Percentiles rank a stretch among this genome's conserved stretches.
These are phyloP conservation scores for Fusarium aywerte DNA, from an alignment of 2,329 filamentous ascomycete species.

Conservation along the genomic window DNA sequence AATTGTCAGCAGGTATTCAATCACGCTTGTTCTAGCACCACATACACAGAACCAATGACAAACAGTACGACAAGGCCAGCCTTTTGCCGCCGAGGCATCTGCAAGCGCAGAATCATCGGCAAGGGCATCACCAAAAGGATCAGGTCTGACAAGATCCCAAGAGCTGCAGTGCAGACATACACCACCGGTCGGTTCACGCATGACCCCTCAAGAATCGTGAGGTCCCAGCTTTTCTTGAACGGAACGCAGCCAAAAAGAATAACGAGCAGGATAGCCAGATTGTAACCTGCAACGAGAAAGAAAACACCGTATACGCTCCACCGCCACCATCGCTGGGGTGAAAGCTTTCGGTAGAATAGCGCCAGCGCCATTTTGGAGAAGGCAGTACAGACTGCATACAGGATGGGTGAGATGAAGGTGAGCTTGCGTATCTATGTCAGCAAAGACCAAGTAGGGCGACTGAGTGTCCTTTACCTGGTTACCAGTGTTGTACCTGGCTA, in stretches of 20 bases:
- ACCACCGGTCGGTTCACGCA: constrained; percentile 54
- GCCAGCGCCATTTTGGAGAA: constrained; percentile 54
- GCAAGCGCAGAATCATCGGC: constrained; percentile 56
- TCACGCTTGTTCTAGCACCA: neutral
- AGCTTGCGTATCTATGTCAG: constrained; percentile 28
- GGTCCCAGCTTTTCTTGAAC: constrained; percentile 48
- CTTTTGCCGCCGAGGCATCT: constrained; percentile 60
- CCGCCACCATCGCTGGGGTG: constrained; percentile 51
- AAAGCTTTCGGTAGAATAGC: constrained; percentile 53
- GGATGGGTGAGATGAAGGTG: constrained; percentile 35
- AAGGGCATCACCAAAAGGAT: constrained; percentile 59
- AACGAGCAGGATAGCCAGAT: constrained; percentile 49
- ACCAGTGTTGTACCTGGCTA: constrained; percentile 31
- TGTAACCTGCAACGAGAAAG: constrained; percentile 49
- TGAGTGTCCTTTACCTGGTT: constrained; percentile 4
- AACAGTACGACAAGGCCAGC: constrained; percentile 58
- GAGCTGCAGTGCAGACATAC: constrained; percentile 51
- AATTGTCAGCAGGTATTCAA: constrained; percentile 6
- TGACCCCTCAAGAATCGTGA: constrained; percentile 44
- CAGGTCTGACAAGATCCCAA: constrained; percentile 61
- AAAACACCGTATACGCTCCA: constrained; percentile 47
- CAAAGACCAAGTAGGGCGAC: too few relatives aligned
- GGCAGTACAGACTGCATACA: constrained; percentile 45
- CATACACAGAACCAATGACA: constrained; percentile 54
- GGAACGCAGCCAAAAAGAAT: constrained; percentile 54